Base-by-base conservation (phyloP, 371 early-diverging fungal genomes). In the Vittaforma corneae region DNA sequence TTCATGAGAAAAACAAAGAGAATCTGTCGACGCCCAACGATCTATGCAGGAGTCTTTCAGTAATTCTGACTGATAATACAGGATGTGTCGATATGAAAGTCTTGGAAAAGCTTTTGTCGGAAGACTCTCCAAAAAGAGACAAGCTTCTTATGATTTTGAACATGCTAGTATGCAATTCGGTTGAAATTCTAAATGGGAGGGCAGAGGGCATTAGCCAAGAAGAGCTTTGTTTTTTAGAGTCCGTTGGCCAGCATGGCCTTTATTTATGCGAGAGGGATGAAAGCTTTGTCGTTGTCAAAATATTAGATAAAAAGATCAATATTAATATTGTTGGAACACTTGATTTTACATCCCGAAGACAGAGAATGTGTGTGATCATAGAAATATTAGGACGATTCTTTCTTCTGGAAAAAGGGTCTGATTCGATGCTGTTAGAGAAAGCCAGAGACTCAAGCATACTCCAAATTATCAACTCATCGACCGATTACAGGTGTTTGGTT, bases 371-470 rank as follows among this genome's bases (percentile, higher is more conserved):
- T 4, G 66, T 72, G 4, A 44, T 80, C 5, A 71, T 72, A 20
- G 29, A 51, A 18, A 29, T 48, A 33, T 5, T 33, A 0, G 48
- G 63, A 1, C 76, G 44, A 38, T 38, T 46, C 48, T 71, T 72
- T 53, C 47, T 79, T 18, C 66, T 80, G 28, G 86, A 85, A 68
- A 98, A 98, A 77, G 99, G 99, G 16, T 93, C 94, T 11, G 97
- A 97, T 73, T 71, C 71, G 54, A 68, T 44, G 9, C 48, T 80
- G 28, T 33, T 67, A 0, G 45, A 28, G 1, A 11, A 14, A 22
- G 42, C 61, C 18, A 35, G 11, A 47, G 30, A 29, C 2, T n/a
- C n/a, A n/a, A n/a, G n/a, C n/a, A n/a, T n/a, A n/a, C n/a, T n/a
- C n/a, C n/a, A n/a, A n/a, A 37, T 59, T 22, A 81, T 88, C 30